A percentile compares a stretch with the other conserved stretches of the same genome.
These are phyloP conservation scores for Trichoderma endophyticum DNA, from an alignment of 2,329 filamentous ascomycete species.

Conservation along the genomic window DNA sequence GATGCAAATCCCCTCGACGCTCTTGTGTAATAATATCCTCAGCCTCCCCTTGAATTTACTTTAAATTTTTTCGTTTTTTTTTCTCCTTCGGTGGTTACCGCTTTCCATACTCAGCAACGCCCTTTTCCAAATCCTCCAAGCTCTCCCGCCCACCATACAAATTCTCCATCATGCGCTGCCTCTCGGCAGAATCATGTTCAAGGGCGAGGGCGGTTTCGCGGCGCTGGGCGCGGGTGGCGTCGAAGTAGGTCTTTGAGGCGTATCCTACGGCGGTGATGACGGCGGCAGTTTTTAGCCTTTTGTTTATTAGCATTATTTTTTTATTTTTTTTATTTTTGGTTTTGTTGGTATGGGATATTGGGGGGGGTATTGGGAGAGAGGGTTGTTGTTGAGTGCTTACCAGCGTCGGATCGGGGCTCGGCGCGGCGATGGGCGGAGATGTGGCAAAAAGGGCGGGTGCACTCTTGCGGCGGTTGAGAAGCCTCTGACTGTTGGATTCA, in stretches of 20 bases:
- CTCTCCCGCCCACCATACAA: conserved; percentile 50
- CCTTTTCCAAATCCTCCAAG: conserved; percentile 47
- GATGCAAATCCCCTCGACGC: not conserved
- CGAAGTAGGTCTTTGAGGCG: conserved; percentile 34
- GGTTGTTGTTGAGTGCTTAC: not conserved
- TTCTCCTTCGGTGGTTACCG: conserved; percentile 21
- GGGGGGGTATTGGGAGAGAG: not conserved
- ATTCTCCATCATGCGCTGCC: conserved; percentile 42
- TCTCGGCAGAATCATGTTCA: conserved; percentile 36
- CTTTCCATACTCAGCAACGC: conserved; percentile 46
- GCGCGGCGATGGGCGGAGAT: conserved; percentile 30
- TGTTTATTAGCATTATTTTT: not conserved
- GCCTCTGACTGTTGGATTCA: not conserved
- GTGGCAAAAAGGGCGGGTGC: conserved; percentile 34
- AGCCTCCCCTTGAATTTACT: not conserved
- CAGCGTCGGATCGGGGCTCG: conserved; percentile 34
- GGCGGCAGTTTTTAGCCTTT: conserved; percentile 33
- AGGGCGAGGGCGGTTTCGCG: conserved; percentile 30
- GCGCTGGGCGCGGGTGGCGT: conserved; percentile 29
- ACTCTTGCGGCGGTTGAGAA: conserved; percentile 37
- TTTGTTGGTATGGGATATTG: not conserved
- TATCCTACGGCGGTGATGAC: conserved; percentile 34
- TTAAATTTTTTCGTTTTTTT: not conserved
- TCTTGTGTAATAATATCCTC: not conserved
- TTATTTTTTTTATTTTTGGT: not conserved